Evolutionary conservation across 2,329 filamentous ascomycete genomes (phyloP).

Genomic region (Penicillium sp.): DNA sequence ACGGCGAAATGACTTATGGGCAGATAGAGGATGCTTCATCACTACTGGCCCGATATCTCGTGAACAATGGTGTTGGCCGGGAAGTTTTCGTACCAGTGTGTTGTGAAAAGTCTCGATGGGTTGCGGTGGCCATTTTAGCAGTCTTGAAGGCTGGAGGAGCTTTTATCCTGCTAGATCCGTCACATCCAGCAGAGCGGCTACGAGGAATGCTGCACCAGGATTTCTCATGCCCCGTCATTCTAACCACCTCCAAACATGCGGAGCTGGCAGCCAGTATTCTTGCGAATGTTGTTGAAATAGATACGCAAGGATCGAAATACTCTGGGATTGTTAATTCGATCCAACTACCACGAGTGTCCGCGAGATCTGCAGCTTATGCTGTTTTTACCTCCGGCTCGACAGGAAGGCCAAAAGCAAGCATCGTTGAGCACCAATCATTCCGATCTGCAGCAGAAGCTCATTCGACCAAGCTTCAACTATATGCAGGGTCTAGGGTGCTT

Average conservation of each 20-base stretch:
- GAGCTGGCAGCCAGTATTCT: not conserved
- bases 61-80: slow-evolving; percentile 32
- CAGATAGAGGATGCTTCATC: too few species aligned
- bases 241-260: too few species aligned
- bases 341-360: not conserved
- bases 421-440: slow-evolving; percentile 59
- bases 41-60: slow-evolving; percentile 26
- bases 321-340: too few species aligned
- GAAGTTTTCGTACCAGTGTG: slow-evolving; percentile 27
- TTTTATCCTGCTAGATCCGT: slow-evolving; percentile 21
- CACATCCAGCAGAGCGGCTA: slow-evolving; percentile 8
- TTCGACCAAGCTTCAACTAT: not conserved
- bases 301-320: too few species aligned
- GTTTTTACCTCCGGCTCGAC: slow-evolving; percentile 55
- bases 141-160: slow-evolving; percentile 30
- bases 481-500: slow-evolving; percentile 21
- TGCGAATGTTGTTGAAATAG: not conserved
- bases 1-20: too few species aligned
- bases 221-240: too few species aligned
- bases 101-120: slow-evolving; percentile 32
- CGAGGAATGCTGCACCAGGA: not conserved
- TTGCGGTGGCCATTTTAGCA: slow-evolving; percentile 26
- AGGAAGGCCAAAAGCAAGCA: slow-evolving; percentile 56
- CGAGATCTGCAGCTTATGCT: slow-evolving; percentile 3
- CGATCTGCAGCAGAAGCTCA: slow-evolving; percentile 27